These are phyloP conservation scores for Hydrangea macrophylla DNA, from an alignment of 148 eudicot genomes.

Conservation along the genomic window DNA sequence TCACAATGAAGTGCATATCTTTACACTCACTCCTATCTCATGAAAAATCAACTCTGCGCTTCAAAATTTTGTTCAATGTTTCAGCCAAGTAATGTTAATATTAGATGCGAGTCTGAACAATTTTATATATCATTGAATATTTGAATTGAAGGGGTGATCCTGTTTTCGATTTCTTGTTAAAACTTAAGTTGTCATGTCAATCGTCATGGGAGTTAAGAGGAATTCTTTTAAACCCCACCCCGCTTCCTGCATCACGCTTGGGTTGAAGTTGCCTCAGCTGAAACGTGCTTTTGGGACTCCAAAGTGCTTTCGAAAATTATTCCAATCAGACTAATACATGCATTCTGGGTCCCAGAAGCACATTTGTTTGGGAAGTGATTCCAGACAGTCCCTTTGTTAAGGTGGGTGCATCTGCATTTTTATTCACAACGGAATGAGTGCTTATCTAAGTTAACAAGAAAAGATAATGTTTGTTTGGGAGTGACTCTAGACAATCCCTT, in stretches of 20 bases:
- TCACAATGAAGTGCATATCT: background rate
- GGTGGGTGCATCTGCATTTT: background rate
- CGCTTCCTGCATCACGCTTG: too few species aligned
- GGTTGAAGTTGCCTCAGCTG: too few species aligned
- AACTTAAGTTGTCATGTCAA: background rate
- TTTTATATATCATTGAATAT: conserved; percentile 4
- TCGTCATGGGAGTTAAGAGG: background rate
- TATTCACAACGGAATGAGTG: background rate
- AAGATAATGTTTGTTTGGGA: too few species aligned
- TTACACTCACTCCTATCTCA: background rate
- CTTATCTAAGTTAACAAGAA: background rate
- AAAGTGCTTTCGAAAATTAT: too few species aligned
- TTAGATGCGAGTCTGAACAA: background rate
- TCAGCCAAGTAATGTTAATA: background rate
- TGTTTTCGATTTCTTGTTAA: background rate
- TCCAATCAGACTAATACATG: too few species aligned
- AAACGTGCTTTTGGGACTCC: too few species aligned
- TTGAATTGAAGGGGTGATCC: background rate
- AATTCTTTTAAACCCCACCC: background rate
- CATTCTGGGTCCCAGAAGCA: too few species aligned
- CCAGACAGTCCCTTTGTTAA: background rate
- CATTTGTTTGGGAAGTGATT: too few species aligned
- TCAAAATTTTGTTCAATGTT: background rate
- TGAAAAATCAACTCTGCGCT: background rate
- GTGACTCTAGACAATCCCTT: too few species aligned